Conservation (phyloP, 2,329 filamentous ascomycete genomes). For the Pseudomassariella vexata region DNA sequence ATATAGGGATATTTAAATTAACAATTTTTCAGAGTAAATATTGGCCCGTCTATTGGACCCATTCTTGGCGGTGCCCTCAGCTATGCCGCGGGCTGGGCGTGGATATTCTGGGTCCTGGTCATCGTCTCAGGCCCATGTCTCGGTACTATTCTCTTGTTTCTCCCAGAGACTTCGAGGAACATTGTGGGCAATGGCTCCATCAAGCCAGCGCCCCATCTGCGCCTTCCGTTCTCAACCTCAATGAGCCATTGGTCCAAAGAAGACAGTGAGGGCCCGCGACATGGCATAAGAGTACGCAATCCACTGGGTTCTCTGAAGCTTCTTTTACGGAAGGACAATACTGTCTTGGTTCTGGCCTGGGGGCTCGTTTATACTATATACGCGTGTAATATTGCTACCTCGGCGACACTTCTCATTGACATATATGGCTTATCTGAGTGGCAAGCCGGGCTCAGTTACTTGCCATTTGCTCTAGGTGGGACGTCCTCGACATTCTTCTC, state of each 20-base stretch:
- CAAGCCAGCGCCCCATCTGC: not conserved
- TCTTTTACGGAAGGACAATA: conserved; percentile 52
- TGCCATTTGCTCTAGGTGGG: conserved; percentile 46
- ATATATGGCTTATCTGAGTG: conserved; percentile 44
- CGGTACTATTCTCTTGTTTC: conserved; percentile 30
- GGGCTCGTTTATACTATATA: conserved; percentile 52
- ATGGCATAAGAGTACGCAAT: conserved; percentile 34
- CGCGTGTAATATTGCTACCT: conserved; percentile 44
- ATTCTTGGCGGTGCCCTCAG: conserved; percentile 39
- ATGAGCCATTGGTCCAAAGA: conserved; percentile 24
- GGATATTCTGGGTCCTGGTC: conserved; percentile 47
- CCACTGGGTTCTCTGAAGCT: conserved; percentile 43
- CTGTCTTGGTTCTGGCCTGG: conserved; percentile 43
- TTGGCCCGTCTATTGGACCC: too few species aligned
- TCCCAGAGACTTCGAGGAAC: conserved; percentile 15
- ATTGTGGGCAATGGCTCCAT: conserved; percentile 8
- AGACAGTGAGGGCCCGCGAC: conserved; percentile 25
- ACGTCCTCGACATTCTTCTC: conserved; percentile 39
- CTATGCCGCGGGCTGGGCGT: conserved; percentile 42
- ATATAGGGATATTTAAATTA: not conserved
- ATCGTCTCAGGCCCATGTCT: conserved; percentile 29
- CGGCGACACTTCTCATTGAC: conserved; percentile 41
- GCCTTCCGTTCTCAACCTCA: conserved; percentile 30
- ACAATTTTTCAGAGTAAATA: too few species aligned
- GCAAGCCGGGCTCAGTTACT: conserved; percentile 44